Base-by-base conservation (phyloP, 805 yeast genomes). In the Saccharomycopsis fermentans region DNA sequence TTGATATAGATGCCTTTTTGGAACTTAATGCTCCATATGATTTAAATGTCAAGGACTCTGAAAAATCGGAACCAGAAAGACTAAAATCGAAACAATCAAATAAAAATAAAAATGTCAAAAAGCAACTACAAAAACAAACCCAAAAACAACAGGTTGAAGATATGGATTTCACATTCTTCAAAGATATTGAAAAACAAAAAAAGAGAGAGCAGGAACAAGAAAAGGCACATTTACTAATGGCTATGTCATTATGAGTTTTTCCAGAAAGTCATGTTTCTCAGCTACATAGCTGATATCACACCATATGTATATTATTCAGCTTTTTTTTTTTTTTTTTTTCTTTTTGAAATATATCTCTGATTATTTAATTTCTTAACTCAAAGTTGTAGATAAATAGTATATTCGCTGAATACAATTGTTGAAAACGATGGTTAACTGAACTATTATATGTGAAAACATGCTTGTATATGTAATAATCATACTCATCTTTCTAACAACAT, bases 161-260 rank as follows among this genome's bases (percentile, higher is more conserved):
- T 16, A 27, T 54, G n/a, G 60, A 58, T 54, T 58, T 58, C 39
- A 55, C 57, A 21, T 58, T 58, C 37, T 58, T 58, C 48, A 55
- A 55, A 29, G 57, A 54, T 24, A 52, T 52, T 16, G 52, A 55
- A 32, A 47, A 47, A 47, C 37, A 55, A 29, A 27, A 50, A 27
- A 27, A 55, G 9, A 52, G 12, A 36, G 32, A 52, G 21, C 21
- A 43, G n/a, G 50, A 43, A 21, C 50, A 43, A 43, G 50, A 43
- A 21, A 43, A 43, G 12, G 50, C 50, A 21, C 50, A 43, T 21
- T 24, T 43, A 21, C 24, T 43, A 9, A 43, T 43, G 50, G 50
- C 50, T 21, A 43, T 43, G 50, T 43, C 50, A 21, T 43, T 43
- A 43, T 43, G 14, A 21, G 50, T 24, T 21, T 32, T 2, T 9